Evolutionary conservation across 1,139 yeast species (phyloP), one percentile per base, ranked within the genome.

Genomic region (Lodderomyces jiufengensis): DNA sequence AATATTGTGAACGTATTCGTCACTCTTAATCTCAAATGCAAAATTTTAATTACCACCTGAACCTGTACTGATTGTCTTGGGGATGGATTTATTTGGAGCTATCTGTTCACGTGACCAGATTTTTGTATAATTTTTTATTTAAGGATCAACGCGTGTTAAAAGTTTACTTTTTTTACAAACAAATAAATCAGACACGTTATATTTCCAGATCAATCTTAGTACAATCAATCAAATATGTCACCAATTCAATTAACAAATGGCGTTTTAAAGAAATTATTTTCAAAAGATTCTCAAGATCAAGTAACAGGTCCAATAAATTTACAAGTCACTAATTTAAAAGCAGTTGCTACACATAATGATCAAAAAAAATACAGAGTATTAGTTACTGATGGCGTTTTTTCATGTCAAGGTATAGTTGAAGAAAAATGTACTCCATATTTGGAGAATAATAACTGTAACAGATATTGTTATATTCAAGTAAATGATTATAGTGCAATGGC

Each of bases 381-480:
- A 61, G 57, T 83, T 37, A 76, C 77, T 36, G 94, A 83, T 58
- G 90, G 92, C 18, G 61, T 59, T 14, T 78, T 70, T 54, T 66
- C 72, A 28, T 67, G 79, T 40, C 85, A 83, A 49, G 85, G 84
- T 1, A 71, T 83, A 34, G 68, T 82, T 47, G 81, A 81, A 49
- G 80, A 81, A 35, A 69, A 67, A 29, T 73, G 78, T 45, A 73
- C 75, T 37, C 63, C 70, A 4, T 68, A 73, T 46, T 70, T 78
- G 39, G 74, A 70, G 41, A 55, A 65, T 31, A 60, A 71, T 45
- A 73, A 76, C 10, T 66, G 67, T 43, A 46, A 55, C 42, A 51
- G 61, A 39, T 50, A 54, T 40, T 59, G 66, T 27, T 51, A 66
- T 27, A 55, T 69, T 28, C 54, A 55, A 35, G 55, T 69, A 37